Base-by-base conservation (phyloP, 2,329 filamentous ascomycete genomes). In the Fusarium incarnatum region DNA sequence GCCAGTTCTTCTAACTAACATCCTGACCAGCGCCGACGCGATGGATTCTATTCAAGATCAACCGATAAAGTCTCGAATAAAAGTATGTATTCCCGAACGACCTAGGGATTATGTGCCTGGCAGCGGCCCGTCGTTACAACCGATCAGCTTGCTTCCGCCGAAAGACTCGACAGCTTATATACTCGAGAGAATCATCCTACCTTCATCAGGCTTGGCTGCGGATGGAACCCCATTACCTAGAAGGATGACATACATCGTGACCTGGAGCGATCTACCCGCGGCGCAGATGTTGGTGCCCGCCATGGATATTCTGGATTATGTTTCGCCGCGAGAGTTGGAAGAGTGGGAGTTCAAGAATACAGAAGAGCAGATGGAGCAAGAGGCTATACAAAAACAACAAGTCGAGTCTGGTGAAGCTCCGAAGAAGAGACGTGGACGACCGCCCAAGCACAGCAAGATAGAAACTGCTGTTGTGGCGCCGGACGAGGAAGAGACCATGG, bases 141-240 rank as follows among this genome's bases (percentile, higher is more conserved):
- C 81, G 12, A 78, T 88, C 18, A 75, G 80, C n/a, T 77, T 89
- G 9, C 76, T 83, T 5, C 86, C 84, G 5, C 75, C 80, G 2
- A 77, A 82, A 73, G 85, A 89, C 69, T 83, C 83, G 45, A 84
- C 84, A 11, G 87, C 85, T n/a, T 87, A 84, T 71, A 90, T 91
- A 44, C 75, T 86, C 65, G 84, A 86, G 49, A 84, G 86, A 69
- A 80, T 86, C 32, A 78, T 88, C 10, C 78, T 86, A 1, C 82
- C 84, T 41, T 79, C 75, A 49, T 76, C 70, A 3, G 73, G 75
- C 15, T 46, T 68, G 32, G 78, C 76, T 30, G 73, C 72, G 2
- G 77, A 83, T 54, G 80, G 82, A 11, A 76, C 74, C 22, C 77
- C 77, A 6, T 66, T 81, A 1, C 79, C 80, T 12, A 82, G 84